Base-by-base conservation (phyloP, 768 basidiomycete genomes). In the Trametes sanguinea region DNA sequence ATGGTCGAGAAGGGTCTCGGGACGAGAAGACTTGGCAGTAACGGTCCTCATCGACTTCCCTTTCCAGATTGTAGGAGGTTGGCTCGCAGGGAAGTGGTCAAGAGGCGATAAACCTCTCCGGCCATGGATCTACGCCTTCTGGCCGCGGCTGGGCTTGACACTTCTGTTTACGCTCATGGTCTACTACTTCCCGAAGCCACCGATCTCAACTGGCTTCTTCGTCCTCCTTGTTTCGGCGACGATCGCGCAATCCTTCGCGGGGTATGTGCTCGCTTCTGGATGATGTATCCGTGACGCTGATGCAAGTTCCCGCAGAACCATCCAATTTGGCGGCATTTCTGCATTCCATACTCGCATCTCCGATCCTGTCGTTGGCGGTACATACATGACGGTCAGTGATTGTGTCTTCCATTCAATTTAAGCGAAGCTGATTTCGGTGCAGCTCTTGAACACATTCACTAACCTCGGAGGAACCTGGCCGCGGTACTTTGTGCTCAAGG, bases 401-500 rank as follows among this genome's bases (percentile, higher is more conserved):
- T 22, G 22, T 22, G 22, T 22, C 22, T 22, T 22, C 27, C n/a
- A 29, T 32, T 2, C 6, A 9, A 46, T 10, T 14, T 16, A 2
- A 13, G 11, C 17, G 6, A n/a, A 45, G 27, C 53, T 66, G 14
- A 67, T 27, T 1, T 17, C 32, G 6, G 4, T 27, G 14, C 68
- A 98, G 94, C 79, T 99, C 11, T 76, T 99, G 45, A 98, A 98
- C 73, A 99, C 97, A 14, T 94, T 97, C 68, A 85, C 89, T 16
- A 99, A 99, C 73, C 84, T 99, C 67, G 97, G 97, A 45, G 97
- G 97, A 22, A 99, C 97, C 3, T 98, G 97, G 96, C 97, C 97
- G 6, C 88, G 90, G 68, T 97, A 87, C 77, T 95, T 98, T 69
- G 88, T 99, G 43, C 81, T 99, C n/a, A 94, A 94, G 78, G 94